Conservation (phyloP, 495 filamentous ascomycete species). For the Penicillium lagena region DNA sequence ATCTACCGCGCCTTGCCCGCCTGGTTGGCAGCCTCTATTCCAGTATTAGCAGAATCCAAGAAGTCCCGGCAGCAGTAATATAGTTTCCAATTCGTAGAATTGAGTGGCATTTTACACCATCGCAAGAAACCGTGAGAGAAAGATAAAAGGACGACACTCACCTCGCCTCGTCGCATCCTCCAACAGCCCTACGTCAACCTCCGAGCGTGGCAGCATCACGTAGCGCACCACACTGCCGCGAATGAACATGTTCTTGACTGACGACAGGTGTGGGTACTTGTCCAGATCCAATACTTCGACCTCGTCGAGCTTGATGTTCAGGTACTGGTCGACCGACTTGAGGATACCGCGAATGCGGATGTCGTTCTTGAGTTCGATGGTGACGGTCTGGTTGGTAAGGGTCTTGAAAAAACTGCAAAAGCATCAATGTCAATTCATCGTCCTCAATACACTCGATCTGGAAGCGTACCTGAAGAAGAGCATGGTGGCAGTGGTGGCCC, state of each 20-base stretch:
- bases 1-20: constrained; percentile 41
- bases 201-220: constrained; percentile 80
- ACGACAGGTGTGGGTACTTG: constrained; percentile 86
- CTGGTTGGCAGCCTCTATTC: constrained; percentile 46
- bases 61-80: too few relatives aligned
- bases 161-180: constrained; percentile 96
- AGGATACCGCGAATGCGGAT: constrained; percentile 90
- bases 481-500: constrained; percentile 21
- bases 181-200: constrained; percentile 83
- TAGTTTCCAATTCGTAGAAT: too few relatives aligned
- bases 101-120: too few relatives aligned
- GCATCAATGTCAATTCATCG: neutral
- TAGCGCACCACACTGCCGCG: constrained; percentile 94
- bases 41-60: too few relatives aligned
- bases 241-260: constrained; percentile 98
- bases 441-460: neutral
- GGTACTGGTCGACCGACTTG: constrained; percentile 95
- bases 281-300: constrained; percentile 85
- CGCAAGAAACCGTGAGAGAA: neutral
- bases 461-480: constrained; percentile 42
- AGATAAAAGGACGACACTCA: constrained; percentile 30
- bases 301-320: constrained; percentile 98
- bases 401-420: constrained; percentile 92
- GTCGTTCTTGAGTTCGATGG: constrained; percentile 98
- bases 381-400: constrained; percentile 92